Conservation (phyloP, 441 rosid species). For the Erodium moschatum region DNA sequence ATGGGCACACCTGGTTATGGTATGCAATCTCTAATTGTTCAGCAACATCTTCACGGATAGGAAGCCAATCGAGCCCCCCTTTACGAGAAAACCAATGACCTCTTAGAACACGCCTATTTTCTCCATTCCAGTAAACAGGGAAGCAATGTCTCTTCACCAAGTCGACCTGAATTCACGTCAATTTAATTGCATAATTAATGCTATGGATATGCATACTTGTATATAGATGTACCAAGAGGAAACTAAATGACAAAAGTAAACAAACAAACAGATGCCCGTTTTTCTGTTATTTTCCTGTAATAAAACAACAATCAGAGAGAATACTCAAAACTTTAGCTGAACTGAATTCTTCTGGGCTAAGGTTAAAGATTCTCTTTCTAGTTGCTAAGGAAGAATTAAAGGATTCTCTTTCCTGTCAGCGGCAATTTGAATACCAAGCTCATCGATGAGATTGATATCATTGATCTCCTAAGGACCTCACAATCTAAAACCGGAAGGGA, state of each 20-base stretch:
- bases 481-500: not conserved
- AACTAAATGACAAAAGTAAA: not conserved
- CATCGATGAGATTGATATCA: too few species aligned
- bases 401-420: too few species aligned
- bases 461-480: not conserved
- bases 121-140: slow-evolving; percentile 96
- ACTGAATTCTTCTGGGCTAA: too few species aligned
- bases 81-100: slow-evolving; percentile 98
- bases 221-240: not conserved
- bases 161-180: slow-evolving; percentile 63
- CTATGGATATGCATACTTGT: not conserved
- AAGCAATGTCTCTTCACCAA: slow-evolving; percentile 74
- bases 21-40: slow-evolving; percentile 93
- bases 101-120: slow-evolving; percentile 86
- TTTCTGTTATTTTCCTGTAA: not conserved
- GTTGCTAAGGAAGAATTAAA: too few species aligned
- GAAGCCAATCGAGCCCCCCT: slow-evolving; percentile 93
- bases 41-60: slow-evolving; percentile 82
- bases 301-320: not conserved
- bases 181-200: not conserved
- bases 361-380: too few species aligned
- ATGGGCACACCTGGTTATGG: slow-evolving; percentile 51
- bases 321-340: not conserved
- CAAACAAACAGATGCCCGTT: not conserved
- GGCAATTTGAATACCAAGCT: too few species aligned